Evolutionary conservation across 371 early-diverging fungal genomes (phyloP).

Genomic region (Rhizopus arrhizus): DNA sequence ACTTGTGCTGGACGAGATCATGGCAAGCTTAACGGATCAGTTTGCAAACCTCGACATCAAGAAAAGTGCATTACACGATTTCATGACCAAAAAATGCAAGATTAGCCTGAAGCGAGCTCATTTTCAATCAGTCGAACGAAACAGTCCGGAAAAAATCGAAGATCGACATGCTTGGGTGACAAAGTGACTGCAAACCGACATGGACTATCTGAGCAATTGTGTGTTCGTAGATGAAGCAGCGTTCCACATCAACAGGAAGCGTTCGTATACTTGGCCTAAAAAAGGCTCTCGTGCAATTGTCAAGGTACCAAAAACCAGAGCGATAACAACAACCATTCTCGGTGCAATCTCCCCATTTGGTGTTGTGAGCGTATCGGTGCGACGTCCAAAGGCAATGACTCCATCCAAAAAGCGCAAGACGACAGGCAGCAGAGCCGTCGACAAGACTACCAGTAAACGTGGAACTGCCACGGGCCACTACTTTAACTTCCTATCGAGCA

Average conservation of each 20-base stretch:
- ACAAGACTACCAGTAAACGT: constrained; percentile 15
- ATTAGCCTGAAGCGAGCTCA: constrained; percentile 26
- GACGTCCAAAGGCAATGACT: constrained; percentile 1
- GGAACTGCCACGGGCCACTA: constrained; percentile 25
- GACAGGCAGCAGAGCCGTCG: neutral
- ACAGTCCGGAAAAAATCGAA: constrained; percentile 26
- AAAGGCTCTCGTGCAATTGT: neutral
- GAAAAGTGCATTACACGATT: constrained; percentile 23
- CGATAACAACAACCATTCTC: constrained; percentile 10
- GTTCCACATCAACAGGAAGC: neutral
- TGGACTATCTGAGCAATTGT: constrained; percentile 27
- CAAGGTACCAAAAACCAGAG: constrained; percentile 9
- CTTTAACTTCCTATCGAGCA: constrained; percentile 18
- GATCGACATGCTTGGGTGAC: constrained; percentile 24
- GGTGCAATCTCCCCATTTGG: constrained; percentile 4
- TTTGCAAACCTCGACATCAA: constrained; percentile 27
- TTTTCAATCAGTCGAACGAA: constrained; percentile 7
- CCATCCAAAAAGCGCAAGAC: constrained; percentile 9
- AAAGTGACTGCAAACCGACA: constrained; percentile 19
- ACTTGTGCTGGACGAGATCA: constrained; percentile 25
- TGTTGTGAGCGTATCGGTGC: neutral
- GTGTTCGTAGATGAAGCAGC: constrained; percentile 18
- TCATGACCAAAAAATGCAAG: constrained; percentile 30
- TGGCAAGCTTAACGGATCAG: constrained; percentile 19
- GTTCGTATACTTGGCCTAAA: constrained; percentile 5